Conservation (phyloP, 306 rosid species). For the Vachellia collinsii region DNA sequence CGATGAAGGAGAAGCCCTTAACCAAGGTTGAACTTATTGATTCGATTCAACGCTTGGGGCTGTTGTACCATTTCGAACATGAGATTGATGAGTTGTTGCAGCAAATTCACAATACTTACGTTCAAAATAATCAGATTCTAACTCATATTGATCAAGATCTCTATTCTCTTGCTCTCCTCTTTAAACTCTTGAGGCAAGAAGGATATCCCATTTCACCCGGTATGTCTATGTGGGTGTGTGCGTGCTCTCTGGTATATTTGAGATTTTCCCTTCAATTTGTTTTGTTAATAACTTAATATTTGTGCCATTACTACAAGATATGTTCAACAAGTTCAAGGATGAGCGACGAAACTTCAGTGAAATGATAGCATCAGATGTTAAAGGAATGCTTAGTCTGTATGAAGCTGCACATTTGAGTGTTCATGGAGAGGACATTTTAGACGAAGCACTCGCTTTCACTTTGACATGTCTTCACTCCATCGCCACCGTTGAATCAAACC, state of each 20-base stretch:
- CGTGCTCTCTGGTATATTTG: neutral
- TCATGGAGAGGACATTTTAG: slow-evolving; percentile 51
- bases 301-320: slow-evolving; percentile 17
- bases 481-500: slow-evolving; percentile 1
- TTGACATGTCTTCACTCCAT: neutral
- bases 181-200: slow-evolving; percentile 54
- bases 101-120: slow-evolving; percentile 2
- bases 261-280: neutral
- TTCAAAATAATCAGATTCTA: neutral
- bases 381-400: slow-evolving; percentile 49
- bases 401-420: slow-evolving; percentile 48
- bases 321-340: slow-evolving; percentile 43
- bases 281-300: neutral
- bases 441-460: slow-evolving; percentile 47
- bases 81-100: slow-evolving; percentile 41
- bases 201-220: slow-evolving; percentile 42
- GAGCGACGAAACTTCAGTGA: slow-evolving; percentile 35
- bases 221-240: neutral
- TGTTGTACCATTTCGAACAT: slow-evolving; percentile 42
- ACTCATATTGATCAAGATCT: slow-evolving; percentile 24
- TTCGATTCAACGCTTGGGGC: slow-evolving; percentile 52
- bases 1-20: neutral
- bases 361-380: neutral
- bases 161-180: slow-evolving; percentile 37
- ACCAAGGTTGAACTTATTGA: slow-evolving; percentile 42